Evolutionary conservation across 2,329 filamentous ascomycete genomes (phyloP).

Genomic region (Fusarium sp.): DNA sequence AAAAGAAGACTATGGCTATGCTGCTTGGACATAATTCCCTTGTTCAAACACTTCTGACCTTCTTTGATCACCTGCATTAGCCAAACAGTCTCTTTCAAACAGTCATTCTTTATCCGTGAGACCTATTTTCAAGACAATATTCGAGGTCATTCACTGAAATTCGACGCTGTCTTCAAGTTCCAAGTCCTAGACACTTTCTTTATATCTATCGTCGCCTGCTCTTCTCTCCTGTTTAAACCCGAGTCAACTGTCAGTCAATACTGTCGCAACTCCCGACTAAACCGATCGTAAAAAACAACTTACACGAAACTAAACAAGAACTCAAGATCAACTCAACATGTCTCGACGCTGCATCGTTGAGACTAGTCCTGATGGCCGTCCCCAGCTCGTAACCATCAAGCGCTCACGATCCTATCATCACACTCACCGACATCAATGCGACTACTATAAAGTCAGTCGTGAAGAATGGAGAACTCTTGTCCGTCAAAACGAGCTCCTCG

Average conservation of each 20-base stretch:
- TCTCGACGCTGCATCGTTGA: slow-evolving; percentile 53
- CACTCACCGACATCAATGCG: slow-evolving; percentile 48
- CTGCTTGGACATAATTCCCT: slow-evolving; percentile 6
- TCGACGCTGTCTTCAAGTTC: neutral
- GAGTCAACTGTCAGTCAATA: neutral
- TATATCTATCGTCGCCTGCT: slow-evolving; percentile 17
- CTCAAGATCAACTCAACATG: slow-evolving; percentile 42
- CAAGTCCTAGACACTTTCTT: slow-evolving; percentile 19
- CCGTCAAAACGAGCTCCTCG: slow-evolving; percentile 51
- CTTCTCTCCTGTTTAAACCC: slow-evolving; percentile 4
- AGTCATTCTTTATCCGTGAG: slow-evolving; percentile 38
- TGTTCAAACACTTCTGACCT: slow-evolving; percentile 34
- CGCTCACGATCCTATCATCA: slow-evolving; percentile 53
- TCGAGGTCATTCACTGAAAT: slow-evolving; percentile 37
- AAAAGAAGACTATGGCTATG: slow-evolving; percentile 9
- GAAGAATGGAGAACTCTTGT: slow-evolving; percentile 54
- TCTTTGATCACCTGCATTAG: slow-evolving; percentile 48
- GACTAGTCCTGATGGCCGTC: slow-evolving; percentile 49
- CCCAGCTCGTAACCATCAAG: slow-evolving; percentile 55
- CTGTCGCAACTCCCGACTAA: neutral
- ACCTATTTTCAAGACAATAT: slow-evolving; percentile 38
- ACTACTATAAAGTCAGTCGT: slow-evolving; percentile 51
- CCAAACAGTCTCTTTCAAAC: slow-evolving; percentile 35
- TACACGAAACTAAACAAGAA: neutral
- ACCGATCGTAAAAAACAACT: neutral